Evolutionary conservation across 1,139 yeast species (phyloP).

Genomic region (Hanseniaspora uvarum): DNA sequence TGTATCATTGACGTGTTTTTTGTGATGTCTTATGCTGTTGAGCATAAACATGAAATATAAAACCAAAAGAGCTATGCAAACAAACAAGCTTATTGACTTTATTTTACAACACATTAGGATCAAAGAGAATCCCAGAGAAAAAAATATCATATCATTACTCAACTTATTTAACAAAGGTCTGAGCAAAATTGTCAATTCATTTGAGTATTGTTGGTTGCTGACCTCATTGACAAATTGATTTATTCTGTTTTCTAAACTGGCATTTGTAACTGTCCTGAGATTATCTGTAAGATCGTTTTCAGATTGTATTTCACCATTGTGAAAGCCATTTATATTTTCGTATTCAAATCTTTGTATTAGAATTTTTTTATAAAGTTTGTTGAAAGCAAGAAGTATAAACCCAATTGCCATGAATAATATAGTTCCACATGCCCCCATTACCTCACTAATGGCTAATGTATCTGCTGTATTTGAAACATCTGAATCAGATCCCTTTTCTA

Average conservation of each 20-base stretch:
- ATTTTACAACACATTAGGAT: constrained; percentile 25
- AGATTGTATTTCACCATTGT: not conserved
- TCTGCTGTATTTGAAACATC: constrained; percentile 22
- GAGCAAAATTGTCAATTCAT: not conserved
- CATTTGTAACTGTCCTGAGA: not conserved
- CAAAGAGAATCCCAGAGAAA: constrained; percentile 24
- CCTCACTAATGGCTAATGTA: constrained; percentile 77
- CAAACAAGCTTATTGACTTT: constrained; percentile 25
- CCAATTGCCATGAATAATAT: constrained; percentile 31
- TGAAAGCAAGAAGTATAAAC: constrained; percentile 24
- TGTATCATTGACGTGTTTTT: constrained; percentile 4
- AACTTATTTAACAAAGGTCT: constrained; percentile 19
- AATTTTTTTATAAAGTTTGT: constrained; percentile 7
- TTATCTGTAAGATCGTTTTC: not conserved
- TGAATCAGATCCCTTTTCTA: constrained; percentile 45
- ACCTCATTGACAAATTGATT: not conserved
- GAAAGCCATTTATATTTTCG: not conserved
- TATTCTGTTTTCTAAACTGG: not conserved
- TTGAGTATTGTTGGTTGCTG: not conserved
- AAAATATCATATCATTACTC: constrained; percentile 26
- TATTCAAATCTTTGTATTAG: not conserved
- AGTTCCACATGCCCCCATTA: constrained; percentile 35
- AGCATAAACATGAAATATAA: constrained; percentile 25
- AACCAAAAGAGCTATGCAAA: constrained; percentile 26
- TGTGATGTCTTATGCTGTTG: constrained; percentile 14